phyloP scores from a whole-genome alignment of 1,284 basidiomycete species.

The Neolentinus lepideus region DNA sequence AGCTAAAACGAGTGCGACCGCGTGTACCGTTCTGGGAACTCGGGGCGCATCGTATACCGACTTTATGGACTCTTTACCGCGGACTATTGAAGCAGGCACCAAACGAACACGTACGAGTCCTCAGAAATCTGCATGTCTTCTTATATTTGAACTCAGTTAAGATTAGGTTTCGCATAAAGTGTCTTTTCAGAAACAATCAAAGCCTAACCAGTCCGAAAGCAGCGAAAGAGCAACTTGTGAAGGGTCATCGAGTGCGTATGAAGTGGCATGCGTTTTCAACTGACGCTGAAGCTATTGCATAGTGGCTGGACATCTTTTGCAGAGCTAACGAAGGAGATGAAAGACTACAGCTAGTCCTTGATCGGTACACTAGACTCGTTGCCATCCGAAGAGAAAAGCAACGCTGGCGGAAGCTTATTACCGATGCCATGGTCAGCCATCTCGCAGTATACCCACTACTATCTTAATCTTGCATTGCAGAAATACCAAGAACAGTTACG shows the following conservation, averaged over 20 bases:
- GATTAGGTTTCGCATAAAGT: conserved; percentile 50
- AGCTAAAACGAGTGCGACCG: conserved; percentile 50
- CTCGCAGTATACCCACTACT: background rate
- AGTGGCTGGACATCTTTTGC: conserved; percentile 61
- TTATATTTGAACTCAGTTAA: conserved; percentile 19
- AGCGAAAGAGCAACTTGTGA: conserved; percentile 37
- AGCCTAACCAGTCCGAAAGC: conserved; percentile 39
- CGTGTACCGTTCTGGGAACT: conserved; percentile 66
- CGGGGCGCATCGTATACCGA: conserved; percentile 68
- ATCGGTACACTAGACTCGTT: conserved; percentile 50
- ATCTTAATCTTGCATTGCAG: conserved; percentile 17
- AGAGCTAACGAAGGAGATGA: conserved; percentile 45
- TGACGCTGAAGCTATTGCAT: background rate
- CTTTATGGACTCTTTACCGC: conserved; percentile 68
- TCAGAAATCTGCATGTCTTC: background rate
- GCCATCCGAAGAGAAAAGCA: conserved; percentile 41
- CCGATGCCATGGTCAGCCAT: conserved; percentile 43
- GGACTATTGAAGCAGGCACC: conserved; percentile 53
- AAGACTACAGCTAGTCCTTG: conserved; percentile 35
- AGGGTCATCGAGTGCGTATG: conserved; percentile 44
- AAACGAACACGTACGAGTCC: conserved; percentile 40
- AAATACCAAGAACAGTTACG: conserved; percentile 44
- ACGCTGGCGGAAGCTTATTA: conserved; percentile 35
- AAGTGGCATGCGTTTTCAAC: background rate
- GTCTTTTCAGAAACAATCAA: conserved; percentile 45